Base-by-base conservation (phyloP, 331 rosid species). In the Acacia pycnantha region DNA sequence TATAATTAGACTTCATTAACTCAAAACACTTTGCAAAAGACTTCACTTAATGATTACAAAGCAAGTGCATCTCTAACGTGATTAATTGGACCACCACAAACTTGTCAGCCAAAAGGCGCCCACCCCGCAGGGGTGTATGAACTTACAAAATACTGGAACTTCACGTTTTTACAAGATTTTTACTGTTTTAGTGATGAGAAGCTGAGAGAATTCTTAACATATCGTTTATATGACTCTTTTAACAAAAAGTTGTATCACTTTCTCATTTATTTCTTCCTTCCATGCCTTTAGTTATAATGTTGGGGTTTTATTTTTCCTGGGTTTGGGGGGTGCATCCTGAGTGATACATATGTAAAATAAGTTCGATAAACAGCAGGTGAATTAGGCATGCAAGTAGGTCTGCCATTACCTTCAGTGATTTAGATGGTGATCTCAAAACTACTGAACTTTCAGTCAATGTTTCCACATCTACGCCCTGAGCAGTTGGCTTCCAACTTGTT, bases 391-490 rank as follows among this genome's bases (percentile, higher is more conserved):
- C 26, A 33, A 46, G 22, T 24, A 47, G 58, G 24, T 16, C 59
- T 56, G 48, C 43, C 71, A 48, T 73, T 87, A 93, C 98, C 98
- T 89, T 92, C 81, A 74, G 73, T 83, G 88, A 89, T 93, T 85
- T 95, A 13, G 96, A 89, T 31, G 97, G 93, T 74, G 98, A 91
- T 89, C 88, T 91, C 65, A 86, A 74, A 83, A 77, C 84, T 82
- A 83, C 73, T 33, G 94, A 85, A 81, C 90, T 87, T 76, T 94
- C 95, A 14, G 79, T 46, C 77, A 80, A 71, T 15, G 29, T 83
- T 73, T 91, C 97, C 61, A 85, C 88, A 56, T 89, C 94, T 76
- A 58, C 64, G 61, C 85, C 72, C 27, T 78, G 78, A 66, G 71
- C 78, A 78, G 73, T 51, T 79, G 73, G 83, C 84, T 78, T 92